phyloP scores from a whole-genome alignment of 202 grass and related monocot species.

The Zoysia matrella region DNA sequence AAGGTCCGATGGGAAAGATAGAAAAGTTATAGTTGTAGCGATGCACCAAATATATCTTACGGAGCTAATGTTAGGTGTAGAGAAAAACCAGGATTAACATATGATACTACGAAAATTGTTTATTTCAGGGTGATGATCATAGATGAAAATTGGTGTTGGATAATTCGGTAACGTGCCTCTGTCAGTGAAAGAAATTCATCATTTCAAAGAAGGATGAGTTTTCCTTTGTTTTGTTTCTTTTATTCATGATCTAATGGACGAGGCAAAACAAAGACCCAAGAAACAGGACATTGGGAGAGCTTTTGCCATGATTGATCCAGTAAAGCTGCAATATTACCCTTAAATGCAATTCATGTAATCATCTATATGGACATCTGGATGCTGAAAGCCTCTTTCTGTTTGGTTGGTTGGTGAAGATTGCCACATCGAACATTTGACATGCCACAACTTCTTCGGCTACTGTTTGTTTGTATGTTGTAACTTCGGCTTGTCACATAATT shows the following conservation, averaged over 20 bases:
- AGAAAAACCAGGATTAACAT: background rate
- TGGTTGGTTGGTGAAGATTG: no score
- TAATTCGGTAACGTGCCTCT: background rate
- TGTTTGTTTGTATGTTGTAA: no score
- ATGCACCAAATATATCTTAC: background rate
- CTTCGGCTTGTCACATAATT: no score
- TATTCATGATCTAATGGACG: background rate
- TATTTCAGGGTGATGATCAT: background rate
- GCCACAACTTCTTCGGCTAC: no score
- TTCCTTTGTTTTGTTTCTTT: background rate
- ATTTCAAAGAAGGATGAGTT: background rate
- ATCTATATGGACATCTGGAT: conserved; percentile 5
- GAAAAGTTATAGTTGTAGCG: background rate
- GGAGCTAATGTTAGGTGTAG: background rate
- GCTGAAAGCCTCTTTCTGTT: conserved; percentile 9
- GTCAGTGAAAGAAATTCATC: background rate
- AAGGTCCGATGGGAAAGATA: background rate
- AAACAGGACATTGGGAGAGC: conserved; percentile 28
- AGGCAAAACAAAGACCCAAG: background rate
- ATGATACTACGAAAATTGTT: background rate
- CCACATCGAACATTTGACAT: no score
- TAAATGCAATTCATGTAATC: conserved; percentile 7
- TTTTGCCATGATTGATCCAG: conserved; percentile 22
- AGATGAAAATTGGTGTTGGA: background rate
- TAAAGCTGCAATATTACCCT: background rate